Base-by-base conservation (phyloP, 129 eudicot genomes). In the Tagetes erecta region DNA sequence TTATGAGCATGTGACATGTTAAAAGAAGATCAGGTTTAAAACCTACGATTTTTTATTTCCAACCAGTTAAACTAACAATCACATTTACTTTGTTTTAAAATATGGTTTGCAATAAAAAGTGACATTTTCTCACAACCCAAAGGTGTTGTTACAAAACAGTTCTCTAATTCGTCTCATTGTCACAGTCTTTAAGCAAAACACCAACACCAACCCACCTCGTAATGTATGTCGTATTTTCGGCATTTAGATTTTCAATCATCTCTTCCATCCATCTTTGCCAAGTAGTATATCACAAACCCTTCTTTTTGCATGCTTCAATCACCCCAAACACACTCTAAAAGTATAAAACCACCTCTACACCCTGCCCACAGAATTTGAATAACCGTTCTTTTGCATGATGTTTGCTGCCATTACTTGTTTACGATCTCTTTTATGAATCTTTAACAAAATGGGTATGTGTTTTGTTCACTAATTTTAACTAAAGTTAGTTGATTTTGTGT, bases 271-370 rank as follows among this genome's bases (percentile, higher is more conserved):
- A 76, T 76, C 68, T 62, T 74, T 68, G 60, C 74, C 39, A 67
- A 56, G 42, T 55, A 56, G 42, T 55, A 67, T 70, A 67, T 64
- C 62, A 14, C 81, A 67, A 76, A 64, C 81, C 81, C 79, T 68
- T 77, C 51, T 76, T 60, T 76, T 72, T 83, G 87, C 87, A 84
- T 84, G 87, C 78, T 80, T 40, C 56, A 68, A 74, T 68, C 71
- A 52, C 63, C 82, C 64, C 50, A 53, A 51, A 55, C 27, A 64
- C 39, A 71, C 74, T 64, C 64, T 75, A 73, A 41, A 39, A 47
- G 59, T 72, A 82, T 71, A n/a, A 69, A 70, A 68, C 53, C 49
- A 56, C 45, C 9, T 6, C 71, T 39, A 37, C 50, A 33, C 44
- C 53, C 59, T 70, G 2, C 74, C 73, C 55, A 73, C 76, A 13